These are phyloP conservation scores for Pisolithus tinctorius DNA, from an alignment of 768 basidiomycete species.

Conservation along the genomic window DNA sequence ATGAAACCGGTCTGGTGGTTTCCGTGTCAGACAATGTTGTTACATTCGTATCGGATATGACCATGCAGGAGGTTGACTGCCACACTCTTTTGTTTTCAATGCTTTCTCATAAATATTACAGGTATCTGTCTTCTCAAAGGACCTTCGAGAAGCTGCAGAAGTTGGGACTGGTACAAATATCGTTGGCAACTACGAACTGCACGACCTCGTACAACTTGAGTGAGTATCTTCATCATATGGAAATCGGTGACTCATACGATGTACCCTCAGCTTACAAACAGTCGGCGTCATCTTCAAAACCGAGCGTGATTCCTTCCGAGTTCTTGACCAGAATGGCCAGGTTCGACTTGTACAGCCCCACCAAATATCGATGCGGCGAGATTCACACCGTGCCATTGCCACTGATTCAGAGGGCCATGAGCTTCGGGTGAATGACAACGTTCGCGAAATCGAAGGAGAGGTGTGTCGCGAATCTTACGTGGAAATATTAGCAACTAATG, in stretches of 20 bases:
- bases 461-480: constrained; percentile 34
- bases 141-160: constrained; percentile 94
- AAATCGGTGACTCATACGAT: constrained; percentile 7
- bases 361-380: constrained; percentile 88
- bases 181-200: constrained; percentile 90
- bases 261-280: constrained; percentile 63
- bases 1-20: constrained; percentile 95
- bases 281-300: constrained; percentile 98
- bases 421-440: constrained; percentile 79
- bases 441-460: constrained; percentile 88
- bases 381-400: constrained; percentile 77
- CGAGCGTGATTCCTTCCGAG: constrained; percentile 91
- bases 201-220: constrained; percentile 97
- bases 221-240: constrained; percentile 34
- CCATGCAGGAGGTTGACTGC: constrained; percentile 79
- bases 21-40: constrained; percentile 86
- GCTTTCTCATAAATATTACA: constrained; percentile 25
- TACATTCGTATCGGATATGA: constrained; percentile 96
- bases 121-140: constrained; percentile 97
- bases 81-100: neutral
- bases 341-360: constrained; percentile 86
- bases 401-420: constrained; percentile 87
- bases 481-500: neutral
- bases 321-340: constrained; percentile 91
- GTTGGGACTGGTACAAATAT: constrained; percentile 88